These are phyloP conservation scores for Alternaria atra DNA, from an alignment of 2,329 filamentous ascomycete genomes.

Conservation along the genomic window DNA sequence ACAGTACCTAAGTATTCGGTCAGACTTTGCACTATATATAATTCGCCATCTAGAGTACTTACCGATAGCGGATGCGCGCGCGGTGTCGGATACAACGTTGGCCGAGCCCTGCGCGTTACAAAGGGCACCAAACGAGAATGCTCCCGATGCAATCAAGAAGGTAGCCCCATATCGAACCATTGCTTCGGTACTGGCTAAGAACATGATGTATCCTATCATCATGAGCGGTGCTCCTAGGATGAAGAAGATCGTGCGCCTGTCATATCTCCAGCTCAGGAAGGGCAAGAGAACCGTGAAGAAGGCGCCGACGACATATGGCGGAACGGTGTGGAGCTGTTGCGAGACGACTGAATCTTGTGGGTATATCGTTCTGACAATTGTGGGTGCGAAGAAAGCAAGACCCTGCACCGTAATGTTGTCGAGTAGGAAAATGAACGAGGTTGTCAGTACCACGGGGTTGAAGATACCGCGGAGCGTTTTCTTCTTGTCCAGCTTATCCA, in stretches of 20 bases:
- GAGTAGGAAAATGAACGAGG: slow-evolving; percentile 68
- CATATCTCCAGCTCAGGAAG: slow-evolving; percentile 67
- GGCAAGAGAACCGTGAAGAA: slow-evolving; percentile 72
- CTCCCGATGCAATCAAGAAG: slow-evolving; percentile 72
- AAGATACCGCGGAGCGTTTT: slow-evolving; percentile 71
- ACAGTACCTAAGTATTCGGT: slow-evolving; percentile 55
- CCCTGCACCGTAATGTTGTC: slow-evolving; percentile 77
- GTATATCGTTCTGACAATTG: slow-evolving; percentile 75
- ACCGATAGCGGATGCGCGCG: slow-evolving; percentile 70
- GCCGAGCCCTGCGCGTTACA: slow-evolving; percentile 73
- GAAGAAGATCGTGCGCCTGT: slow-evolving; percentile 69
- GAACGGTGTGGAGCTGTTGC: slow-evolving; percentile 75
- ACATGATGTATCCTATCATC: slow-evolving; percentile 75
- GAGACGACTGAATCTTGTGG: slow-evolving; percentile 64
- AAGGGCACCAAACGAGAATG: slow-evolving; percentile 70
- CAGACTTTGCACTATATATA: not conserved
- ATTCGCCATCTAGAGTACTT: not conserved
- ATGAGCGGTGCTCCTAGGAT: slow-evolving; percentile 68
- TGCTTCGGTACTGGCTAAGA: slow-evolving; percentile 63
- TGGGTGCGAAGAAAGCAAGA: slow-evolving; percentile 74
- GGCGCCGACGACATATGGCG: slow-evolving; percentile 73
- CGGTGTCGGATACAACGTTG: slow-evolving; percentile 76
- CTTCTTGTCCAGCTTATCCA: slow-evolving; percentile 68
- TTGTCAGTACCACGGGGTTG: slow-evolving; percentile 68
- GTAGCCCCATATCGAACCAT: slow-evolving; percentile 73